phyloP scores from a whole-genome alignment of 2,329 filamentous ascomycete genomes.

The Aspergillus latus region DNA sequence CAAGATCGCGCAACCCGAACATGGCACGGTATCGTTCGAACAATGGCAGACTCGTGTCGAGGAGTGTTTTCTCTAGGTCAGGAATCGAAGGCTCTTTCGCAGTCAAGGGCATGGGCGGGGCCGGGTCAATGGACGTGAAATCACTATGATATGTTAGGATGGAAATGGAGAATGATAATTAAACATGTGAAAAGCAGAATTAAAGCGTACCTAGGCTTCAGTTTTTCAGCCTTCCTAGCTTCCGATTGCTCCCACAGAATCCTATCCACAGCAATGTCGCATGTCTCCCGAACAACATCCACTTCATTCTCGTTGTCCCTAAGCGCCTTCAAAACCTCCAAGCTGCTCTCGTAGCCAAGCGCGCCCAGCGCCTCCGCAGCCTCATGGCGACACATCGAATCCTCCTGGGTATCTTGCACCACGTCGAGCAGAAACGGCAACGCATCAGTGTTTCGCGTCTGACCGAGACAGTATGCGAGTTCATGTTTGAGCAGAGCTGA shows the following conservation, averaged over 20 bases:
- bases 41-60: slow-evolving; percentile 75
- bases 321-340: slow-evolving; percentile 71
- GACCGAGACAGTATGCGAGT: slow-evolving; percentile 92
- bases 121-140: slow-evolving; percentile 93
- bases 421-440: slow-evolving; percentile 71
- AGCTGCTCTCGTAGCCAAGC: slow-evolving; percentile 70
- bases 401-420: slow-evolving; percentile 75
- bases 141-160: slow-evolving; percentile 59
- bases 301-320: slow-evolving; percentile 74
- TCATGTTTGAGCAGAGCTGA: slow-evolving; percentile 95
- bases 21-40: slow-evolving; percentile 96
- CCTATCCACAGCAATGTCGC: slow-evolving; percentile 91
- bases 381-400: slow-evolving; percentile 94
- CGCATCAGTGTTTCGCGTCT: slow-evolving; percentile 76
- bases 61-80: slow-evolving; percentile 71
- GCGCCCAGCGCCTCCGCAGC: slow-evolving; percentile 93
- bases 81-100: slow-evolving; percentile 63
- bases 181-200: neutral
- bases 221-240: slow-evolving; percentile 68
- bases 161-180: slow-evolving; percentile 28
- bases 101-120: slow-evolving; percentile 78
- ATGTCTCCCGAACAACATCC: slow-evolving; percentile 84
- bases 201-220: slow-evolving; percentile 70
- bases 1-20: slow-evolving; percentile 94
- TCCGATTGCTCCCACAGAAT: slow-evolving; percentile 90